A percentile compares a stretch with the other conserved stretches of the same genome.
phyloP scores from a whole-genome alignment of 208 protist species.

The Leptomonas seymouri region DNA sequence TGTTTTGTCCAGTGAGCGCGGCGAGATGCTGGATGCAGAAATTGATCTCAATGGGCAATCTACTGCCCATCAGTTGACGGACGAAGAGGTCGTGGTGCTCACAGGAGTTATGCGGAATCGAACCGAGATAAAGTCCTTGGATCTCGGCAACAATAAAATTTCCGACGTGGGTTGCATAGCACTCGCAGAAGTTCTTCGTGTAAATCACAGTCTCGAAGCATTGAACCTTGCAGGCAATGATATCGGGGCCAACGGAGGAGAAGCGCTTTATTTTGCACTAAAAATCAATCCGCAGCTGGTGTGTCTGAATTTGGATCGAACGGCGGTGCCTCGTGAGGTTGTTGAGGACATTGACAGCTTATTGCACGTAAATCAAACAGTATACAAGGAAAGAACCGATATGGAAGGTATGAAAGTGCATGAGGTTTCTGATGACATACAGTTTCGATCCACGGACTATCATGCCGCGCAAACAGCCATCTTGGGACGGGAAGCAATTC shows the following conservation, averaged over 20 bases:
- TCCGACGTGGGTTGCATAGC: slow-evolving; percentile 70
- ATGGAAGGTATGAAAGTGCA: slow-evolving; percentile 57
- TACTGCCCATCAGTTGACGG: slow-evolving; percentile 55
- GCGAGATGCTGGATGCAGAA: slow-evolving; percentile 39
- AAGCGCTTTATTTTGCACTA: slow-evolving; percentile 74
- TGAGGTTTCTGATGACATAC: slow-evolving; percentile 55
- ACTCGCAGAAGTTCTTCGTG: slow-evolving; percentile 78
- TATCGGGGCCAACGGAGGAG: slow-evolving; percentile 68
- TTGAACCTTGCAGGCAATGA: slow-evolving; percentile 78
- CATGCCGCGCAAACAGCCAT: slow-evolving; percentile 50
- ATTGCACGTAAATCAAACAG: slow-evolving; percentile 83
- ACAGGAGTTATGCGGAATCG: slow-evolving; percentile 51
- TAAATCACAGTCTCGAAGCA: slow-evolving; percentile 71
- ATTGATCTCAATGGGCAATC: slow-evolving; percentile 70
- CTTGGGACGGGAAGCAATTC: slow-evolving; percentile 55
- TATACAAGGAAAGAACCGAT: slow-evolving; percentile 46
- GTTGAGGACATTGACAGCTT: slow-evolving; percentile 76
- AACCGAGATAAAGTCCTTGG: slow-evolving; percentile 53
- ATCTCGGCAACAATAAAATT: slow-evolving; percentile 81
- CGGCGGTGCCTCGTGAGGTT: slow-evolving; percentile 59
- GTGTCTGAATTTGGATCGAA: slow-evolving; percentile 58
- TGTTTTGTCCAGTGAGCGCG: slow-evolving; percentile 43
- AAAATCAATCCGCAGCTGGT: slow-evolving; percentile 83
- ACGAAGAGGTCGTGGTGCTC: slow-evolving; percentile 70
- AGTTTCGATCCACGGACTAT: slow-evolving; percentile 84